Percentiles rank a stretch among this genome's conserved stretches.
phyloP scores from a whole-genome alignment of 208 protist genomes.

The Leptomonas seymouri region DNA sequence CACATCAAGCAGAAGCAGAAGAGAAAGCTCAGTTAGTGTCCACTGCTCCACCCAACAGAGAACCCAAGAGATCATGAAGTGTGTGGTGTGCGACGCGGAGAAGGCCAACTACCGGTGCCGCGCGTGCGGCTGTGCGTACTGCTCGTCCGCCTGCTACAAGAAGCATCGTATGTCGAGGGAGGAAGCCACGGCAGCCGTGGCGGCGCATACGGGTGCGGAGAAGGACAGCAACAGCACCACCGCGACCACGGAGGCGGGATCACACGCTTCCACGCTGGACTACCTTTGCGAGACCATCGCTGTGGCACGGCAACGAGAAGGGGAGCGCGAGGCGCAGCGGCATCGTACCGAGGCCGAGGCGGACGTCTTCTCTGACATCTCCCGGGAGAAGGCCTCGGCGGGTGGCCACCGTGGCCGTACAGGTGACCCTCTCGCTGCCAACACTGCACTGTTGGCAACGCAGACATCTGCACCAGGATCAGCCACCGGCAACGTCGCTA shows the following conservation, averaged over 20 bases:
- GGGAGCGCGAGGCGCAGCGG: conserved; percentile 16
- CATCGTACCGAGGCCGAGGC: conserved; percentile 27
- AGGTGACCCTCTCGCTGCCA: neutral
- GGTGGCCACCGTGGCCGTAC: neutral
- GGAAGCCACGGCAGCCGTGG: conserved; percentile 13
- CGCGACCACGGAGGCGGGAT: neutral
- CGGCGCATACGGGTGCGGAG: neutral
- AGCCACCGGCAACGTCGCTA: neutral
- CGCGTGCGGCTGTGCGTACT: conserved; percentile 65
- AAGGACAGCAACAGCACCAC: neutral
- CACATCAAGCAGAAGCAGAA: neutral
- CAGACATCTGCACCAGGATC: neutral
- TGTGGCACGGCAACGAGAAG: conserved; percentile 13
- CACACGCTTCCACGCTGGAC: neutral
- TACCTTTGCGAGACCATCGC: conserved; percentile 25
- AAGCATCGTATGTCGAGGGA: conserved; percentile 36
- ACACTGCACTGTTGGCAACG: neutral
- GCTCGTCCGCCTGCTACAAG: conserved; percentile 62
- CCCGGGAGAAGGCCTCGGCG: conserved; percentile 15
- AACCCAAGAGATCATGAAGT: conserved; percentile 40
- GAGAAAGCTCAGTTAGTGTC: neutral
- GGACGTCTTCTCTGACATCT: conserved; percentile 32
- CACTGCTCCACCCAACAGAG: too few relatives aligned
- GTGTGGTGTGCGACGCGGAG: conserved; percentile 54
- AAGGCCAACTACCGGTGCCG: conserved; percentile 57